These are phyloP conservation scores for Choanephora cucurbitarum DNA, from an alignment of 371 early-diverging fungal species.

Conservation along the genomic window DNA sequence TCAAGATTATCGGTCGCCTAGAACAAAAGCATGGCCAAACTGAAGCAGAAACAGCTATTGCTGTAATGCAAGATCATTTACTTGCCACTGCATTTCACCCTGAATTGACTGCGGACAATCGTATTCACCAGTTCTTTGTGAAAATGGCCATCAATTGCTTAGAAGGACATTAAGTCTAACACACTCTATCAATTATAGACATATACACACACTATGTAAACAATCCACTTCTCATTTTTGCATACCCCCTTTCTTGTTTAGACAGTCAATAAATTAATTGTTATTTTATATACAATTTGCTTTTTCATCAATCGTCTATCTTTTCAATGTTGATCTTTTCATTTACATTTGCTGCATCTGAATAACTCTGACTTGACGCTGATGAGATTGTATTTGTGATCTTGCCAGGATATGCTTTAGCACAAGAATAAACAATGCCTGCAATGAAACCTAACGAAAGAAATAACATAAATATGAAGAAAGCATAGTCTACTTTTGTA, in stretches of 20 bases:
- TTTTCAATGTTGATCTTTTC: constrained; percentile 23
- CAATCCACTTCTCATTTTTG: neutral
- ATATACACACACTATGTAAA: no score
- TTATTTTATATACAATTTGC: neutral
- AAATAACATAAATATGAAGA: neutral
- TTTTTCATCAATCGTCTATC: constrained; percentile 3
- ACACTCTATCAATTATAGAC: neutral
- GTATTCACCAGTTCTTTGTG: constrained; percentile 89
- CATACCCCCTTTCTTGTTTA: neutral
- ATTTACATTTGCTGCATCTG: constrained; percentile 28
- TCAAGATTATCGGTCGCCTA: constrained; percentile 68
- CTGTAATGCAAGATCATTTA: constrained; percentile 84
- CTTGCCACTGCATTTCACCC: constrained; percentile 96
- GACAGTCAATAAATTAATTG: neutral
- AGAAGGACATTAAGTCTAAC: neutral
- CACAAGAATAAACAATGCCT: constrained; percentile 82
- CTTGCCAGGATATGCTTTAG: constrained; percentile 47
- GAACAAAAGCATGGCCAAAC: constrained; percentile 51
- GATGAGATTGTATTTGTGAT: constrained; percentile 22
- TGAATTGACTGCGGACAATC: constrained; percentile 83
- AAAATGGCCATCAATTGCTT: constrained; percentile 39
- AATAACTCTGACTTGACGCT: constrained; percentile 35
- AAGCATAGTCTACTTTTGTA: neutral
- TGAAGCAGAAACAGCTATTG: constrained; percentile 74
- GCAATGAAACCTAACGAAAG: constrained; percentile 68